Percentiles rank a stretch among this genome's conserved stretches.
Conservation (phyloP, 2,329 filamentous ascomycete species). For the Xylaria sp. region DNA sequence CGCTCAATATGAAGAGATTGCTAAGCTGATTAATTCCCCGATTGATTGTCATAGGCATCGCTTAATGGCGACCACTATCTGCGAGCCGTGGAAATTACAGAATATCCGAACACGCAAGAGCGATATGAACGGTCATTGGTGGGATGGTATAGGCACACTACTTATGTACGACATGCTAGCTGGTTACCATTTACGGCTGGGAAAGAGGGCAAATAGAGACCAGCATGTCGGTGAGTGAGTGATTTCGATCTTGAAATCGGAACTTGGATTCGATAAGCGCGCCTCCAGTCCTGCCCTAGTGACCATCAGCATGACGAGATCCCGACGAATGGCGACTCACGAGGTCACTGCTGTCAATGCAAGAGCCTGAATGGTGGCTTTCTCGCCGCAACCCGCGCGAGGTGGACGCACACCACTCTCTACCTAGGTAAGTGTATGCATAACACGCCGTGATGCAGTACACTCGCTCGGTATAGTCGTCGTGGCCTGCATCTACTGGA, state of each 20-base stretch:
- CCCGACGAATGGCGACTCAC: constrained; percentile 20
- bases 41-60: not conserved
- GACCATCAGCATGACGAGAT: constrained; percentile 2
- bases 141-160: not conserved
- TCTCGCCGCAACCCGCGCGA: not conserved
- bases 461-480: not conserved
- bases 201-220: not conserved
- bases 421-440: not conserved
- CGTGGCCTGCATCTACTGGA: constrained; percentile 3
- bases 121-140: not conserved
- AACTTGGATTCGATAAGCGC: constrained; percentile 10
- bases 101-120: not conserved
- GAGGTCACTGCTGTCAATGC: not conserved
- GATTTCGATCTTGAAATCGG: constrained; percentile 5
- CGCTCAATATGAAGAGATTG: not conserved
- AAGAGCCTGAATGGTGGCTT: constrained; percentile 14
- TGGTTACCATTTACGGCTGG: not conserved
- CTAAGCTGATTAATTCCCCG: not conserved
- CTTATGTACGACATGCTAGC: not conserved
- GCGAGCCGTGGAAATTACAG: not conserved
- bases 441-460: not conserved
- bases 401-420: not conserved
- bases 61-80: not conserved
- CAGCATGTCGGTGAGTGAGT: constrained; percentile 3
- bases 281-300: constrained; percentile 8